Conservation (phyloP, 2,329 filamentous ascomycete species). For the Clarireedia hainanense region DNA sequence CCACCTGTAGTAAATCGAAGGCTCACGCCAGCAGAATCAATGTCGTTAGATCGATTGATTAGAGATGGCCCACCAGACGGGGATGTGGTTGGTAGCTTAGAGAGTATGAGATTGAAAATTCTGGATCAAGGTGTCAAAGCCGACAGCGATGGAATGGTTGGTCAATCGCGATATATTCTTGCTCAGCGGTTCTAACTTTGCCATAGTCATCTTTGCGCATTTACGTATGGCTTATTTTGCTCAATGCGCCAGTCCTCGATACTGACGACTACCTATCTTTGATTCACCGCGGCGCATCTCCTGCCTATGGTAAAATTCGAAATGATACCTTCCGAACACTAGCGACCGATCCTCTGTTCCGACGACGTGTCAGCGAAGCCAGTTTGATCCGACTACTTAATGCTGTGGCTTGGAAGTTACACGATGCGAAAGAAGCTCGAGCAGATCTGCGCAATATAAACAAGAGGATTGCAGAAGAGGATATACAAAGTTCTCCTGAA, state of each 20-base stretch:
- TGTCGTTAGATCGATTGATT: constrained; percentile 67
- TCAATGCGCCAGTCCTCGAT: constrained; percentile 75
- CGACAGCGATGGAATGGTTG: constrained; percentile 74
- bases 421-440: constrained; percentile 58
- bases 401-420: constrained; percentile 86
- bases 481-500: constrained; percentile 25
- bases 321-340: constrained; percentile 97
- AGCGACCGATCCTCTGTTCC: constrained; percentile 94
- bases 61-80: constrained; percentile 72
- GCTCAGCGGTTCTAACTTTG: constrained; percentile 12
- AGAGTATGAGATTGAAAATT: constrained; percentile 65
- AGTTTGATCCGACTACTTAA: constrained; percentile 91
- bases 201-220: constrained; percentile 79
- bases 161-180: constrained; percentile 18
- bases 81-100: constrained; percentile 57
- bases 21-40: constrained; percentile 43
- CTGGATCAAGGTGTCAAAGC: constrained; percentile 69
- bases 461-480: constrained; percentile 18
- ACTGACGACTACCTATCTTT: constrained; percentile 86
- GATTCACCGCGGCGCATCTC: constrained; percentile 86
- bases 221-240: constrained; percentile 91
- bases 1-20: constrained; percentile 39
- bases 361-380: constrained; percentile 88
- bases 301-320: constrained; percentile 93
- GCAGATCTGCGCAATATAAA: constrained; percentile 10